These are phyloP conservation scores for Triadica sebifera DNA, from an alignment of 345 rosid genomes.

Conservation along the genomic window DNA sequence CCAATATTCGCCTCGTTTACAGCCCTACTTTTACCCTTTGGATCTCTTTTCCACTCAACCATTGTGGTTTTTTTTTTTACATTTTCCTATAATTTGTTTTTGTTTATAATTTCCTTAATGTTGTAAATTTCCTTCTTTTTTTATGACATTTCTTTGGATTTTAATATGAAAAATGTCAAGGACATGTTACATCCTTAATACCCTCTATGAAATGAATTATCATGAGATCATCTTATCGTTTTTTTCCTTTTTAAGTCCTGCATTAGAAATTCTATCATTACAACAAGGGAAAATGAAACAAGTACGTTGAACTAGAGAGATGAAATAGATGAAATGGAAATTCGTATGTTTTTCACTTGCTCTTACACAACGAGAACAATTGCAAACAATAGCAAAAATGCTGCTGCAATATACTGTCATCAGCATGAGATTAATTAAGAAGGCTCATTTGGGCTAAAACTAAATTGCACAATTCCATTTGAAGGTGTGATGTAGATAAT, in stretches of 20 bases:
- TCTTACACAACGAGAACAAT: neutral
- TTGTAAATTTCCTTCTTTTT: no score
- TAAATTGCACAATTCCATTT: neutral
- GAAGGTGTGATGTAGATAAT: neutral
- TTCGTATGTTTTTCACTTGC: neutral
- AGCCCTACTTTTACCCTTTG: no score
- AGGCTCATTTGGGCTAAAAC: neutral
- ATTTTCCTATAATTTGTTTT: neutral
- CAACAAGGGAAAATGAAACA: neutral
- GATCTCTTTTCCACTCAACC: neutral
- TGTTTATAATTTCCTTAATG: neutral
- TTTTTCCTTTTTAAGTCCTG: neutral
- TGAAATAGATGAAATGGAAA: neutral
- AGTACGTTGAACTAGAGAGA: neutral
- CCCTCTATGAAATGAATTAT: neutral
- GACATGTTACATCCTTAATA: neutral
- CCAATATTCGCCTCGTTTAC: no score
- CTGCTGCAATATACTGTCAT: neutral
- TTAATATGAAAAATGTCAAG: no score
- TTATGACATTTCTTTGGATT: neutral
- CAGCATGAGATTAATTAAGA: neutral
- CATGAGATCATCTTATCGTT: no score
- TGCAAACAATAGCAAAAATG: neutral
- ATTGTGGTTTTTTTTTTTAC: neutral
- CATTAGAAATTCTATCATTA: no score